Evolutionary conservation across 129 eudicot genomes (phyloP).

Genomic region (Scalesia atractyloides): DNA sequence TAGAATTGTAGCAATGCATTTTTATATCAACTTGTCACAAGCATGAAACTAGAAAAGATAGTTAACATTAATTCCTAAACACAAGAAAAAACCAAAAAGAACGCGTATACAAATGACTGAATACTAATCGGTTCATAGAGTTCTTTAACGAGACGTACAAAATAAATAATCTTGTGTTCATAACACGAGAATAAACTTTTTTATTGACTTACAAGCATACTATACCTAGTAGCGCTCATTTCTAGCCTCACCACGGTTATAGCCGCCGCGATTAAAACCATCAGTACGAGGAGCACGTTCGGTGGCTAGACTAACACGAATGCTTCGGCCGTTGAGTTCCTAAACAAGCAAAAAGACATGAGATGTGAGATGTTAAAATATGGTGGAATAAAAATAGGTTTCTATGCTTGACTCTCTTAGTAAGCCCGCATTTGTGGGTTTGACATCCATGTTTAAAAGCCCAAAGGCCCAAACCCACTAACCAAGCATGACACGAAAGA

Average conservation of each 20-base stretch:
- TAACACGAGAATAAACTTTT: slow-evolving; percentile 8
- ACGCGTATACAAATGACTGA: slow-evolving; percentile 4
- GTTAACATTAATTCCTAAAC: too few relatives aligned
- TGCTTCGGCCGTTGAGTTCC: slow-evolving; percentile 51
- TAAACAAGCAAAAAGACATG: slow-evolving; percentile 8
- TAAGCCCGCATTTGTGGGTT: neutral
- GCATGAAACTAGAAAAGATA: too few relatives aligned
- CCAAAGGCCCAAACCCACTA: neutral
- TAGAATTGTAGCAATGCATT: too few relatives aligned
- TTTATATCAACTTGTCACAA: too few relatives aligned
- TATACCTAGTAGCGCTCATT: slow-evolving; percentile 6
- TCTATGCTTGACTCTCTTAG: neutral
- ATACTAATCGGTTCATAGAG: slow-evolving; percentile 20
- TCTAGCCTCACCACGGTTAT: slow-evolving; percentile 25
- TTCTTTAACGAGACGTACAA: neutral
- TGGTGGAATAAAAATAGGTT: neutral
- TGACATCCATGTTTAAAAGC: slow-evolving; percentile 1
- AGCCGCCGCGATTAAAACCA: slow-evolving; percentile 30
- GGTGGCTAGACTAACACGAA: slow-evolving; percentile 48
- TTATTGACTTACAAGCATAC: neutral
- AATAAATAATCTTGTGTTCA: neutral
- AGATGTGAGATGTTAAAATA: neutral
- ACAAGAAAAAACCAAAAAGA: neutral
- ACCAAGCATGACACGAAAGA: neutral
- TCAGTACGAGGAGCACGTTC: slow-evolving; percentile 45